Base-by-base conservation (phyloP, 192 early-diverging fungal genomes). In the Rhizoclosmatium globosum region DNA sequence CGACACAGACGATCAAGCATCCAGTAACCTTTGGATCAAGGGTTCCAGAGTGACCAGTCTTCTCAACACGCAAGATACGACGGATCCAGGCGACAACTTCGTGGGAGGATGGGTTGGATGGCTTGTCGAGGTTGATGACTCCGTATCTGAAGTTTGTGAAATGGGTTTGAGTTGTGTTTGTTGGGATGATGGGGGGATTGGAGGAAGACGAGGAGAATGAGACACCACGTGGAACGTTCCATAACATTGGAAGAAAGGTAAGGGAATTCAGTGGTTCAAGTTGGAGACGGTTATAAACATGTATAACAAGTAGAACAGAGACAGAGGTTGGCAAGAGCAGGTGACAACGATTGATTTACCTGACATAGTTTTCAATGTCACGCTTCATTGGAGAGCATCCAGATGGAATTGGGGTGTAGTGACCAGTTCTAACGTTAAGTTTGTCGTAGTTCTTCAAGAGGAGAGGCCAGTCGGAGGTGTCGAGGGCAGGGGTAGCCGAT, bases 61-160 rank as follows among this genome's bases (percentile, higher is more conserved):
- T 99, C 80, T 99, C 96, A 39, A 96, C 95, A 69, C 94, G 92
- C 65, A 99, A 91, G 72, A 99, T 99, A 74, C 97, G 94, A 48
- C 95, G 92, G 84, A 99, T 96, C 98, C 98, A 99, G 69, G 98
- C 98, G 66, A 99, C 98, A 38, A 99, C 98, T 87, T 99, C 98
- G 90, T 99, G 98, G 61, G 98, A 99, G 67, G 97, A 98, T 67
- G 98, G 98, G 89, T 99, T 99, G 45, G 98, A 92, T 46, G 98
- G 98, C 89, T 99, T 99, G 90, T 99, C 98, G 76, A 99, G 90
- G 89, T 99, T 99, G 87, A 99, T 99, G 64, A 97, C 93, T 82
- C 98, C 98, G 89, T 98, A 99, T 82, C 89, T 92, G 72, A 56
- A 57, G 67, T 68, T 42, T 3, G 23, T 13, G 39, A 38, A 15